Evolutionary conservation across 1,139 yeast species (phyloP), one percentile per base, ranked within the genome.

Genomic region (Pichia sp.): DNA sequence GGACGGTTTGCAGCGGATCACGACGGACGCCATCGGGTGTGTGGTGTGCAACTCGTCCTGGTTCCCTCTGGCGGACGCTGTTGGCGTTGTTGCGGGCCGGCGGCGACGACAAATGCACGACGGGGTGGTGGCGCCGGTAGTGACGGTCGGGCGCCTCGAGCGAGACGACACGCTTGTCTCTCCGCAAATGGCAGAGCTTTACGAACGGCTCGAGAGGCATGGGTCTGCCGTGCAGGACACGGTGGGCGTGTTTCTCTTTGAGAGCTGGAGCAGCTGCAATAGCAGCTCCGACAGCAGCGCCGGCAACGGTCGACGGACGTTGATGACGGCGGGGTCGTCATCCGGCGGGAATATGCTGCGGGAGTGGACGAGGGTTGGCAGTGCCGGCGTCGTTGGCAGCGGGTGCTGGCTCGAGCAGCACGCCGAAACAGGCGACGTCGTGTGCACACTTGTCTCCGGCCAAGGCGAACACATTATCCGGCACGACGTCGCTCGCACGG

Each of bases 341-440:
- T 78, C 83, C 0, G 85, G 85, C 2, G 85, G 85, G 0, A 77
- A 77, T 57, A 71, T 77, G 57, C 74, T 78, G 61, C 78, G 79
- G 59, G 57, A 72, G 1, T 78, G 79, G 0, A 81, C 83, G 0
- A 61, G 85, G 53, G 69, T 79, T 4, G 83, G 84, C 6, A 79
- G 84, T 67, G 81, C 84, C 27, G 83, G 79, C 0, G 60, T 78
- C 0, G 62, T 74, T 1, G 83, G 84, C 1, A 70, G 78, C 3
- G 78, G 79, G 0, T 67, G 75, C 17, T 80, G 71, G 50, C 8
- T 33, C 6, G 53, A 45, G 14, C 58, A 61, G 36, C 44, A 41
- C 12, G 16, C 16, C 1, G 17, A 47, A 1, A 41, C 47, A 6
- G 54, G 53, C 31, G 60, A 60, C 2, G 66, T 67, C 33, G 63